Evolutionary conservation across 2,329 filamentous ascomycete species (phyloP).

Genomic region (Curvularia spicifera): DNA sequence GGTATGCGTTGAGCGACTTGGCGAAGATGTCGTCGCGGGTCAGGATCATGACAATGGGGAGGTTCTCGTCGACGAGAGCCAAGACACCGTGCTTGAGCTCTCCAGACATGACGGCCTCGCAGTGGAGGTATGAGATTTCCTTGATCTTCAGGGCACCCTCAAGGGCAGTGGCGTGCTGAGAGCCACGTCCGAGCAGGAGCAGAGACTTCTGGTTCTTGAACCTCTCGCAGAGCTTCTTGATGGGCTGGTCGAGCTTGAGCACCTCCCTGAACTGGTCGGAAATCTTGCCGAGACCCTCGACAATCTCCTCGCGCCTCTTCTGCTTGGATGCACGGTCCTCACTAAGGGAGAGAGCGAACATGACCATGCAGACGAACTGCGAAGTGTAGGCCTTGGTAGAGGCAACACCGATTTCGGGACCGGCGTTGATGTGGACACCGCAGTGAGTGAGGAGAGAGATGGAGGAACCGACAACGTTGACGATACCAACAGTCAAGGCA

Average conservation of each 20-base stretch:
- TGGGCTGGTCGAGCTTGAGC: conserved; percentile 86
- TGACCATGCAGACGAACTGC: conserved; percentile 99
- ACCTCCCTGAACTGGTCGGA: conserved; percentile 92
- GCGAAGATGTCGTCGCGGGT: conserved; percentile 95
- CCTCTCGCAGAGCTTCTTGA: conserved; percentile 92
- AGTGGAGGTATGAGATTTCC: conserved; percentile 99
- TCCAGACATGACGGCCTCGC: conserved; percentile 99
- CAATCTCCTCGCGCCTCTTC: conserved; percentile 90
- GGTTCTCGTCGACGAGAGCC: conserved; percentile 95
- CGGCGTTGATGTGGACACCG: conserved; percentile 99
- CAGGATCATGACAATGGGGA: conserved; percentile 99
- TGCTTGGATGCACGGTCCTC: conserved; percentile 97
- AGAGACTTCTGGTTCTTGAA: conserved; percentile 98
- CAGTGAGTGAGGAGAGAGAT: conserved; percentile 99
- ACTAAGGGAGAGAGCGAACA: conserved; percentile 95
- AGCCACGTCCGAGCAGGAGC: conserved; percentile 89
- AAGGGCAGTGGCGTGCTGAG: conserved; percentile 94
- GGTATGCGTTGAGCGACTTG: conserved; percentile 99
- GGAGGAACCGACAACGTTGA: conserved; percentile 97
- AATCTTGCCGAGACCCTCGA: conserved; percentile 86
- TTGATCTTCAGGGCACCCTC: conserved; percentile 99
- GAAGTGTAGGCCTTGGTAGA: conserved; percentile 99
- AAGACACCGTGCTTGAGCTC: conserved; percentile 99
- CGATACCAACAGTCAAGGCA: conserved; percentile 94
- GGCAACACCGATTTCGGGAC: conserved; percentile 97